phyloP scores from a whole-genome alignment of 179 eudicot species.

The Amaranthus tricolor region DNA sequence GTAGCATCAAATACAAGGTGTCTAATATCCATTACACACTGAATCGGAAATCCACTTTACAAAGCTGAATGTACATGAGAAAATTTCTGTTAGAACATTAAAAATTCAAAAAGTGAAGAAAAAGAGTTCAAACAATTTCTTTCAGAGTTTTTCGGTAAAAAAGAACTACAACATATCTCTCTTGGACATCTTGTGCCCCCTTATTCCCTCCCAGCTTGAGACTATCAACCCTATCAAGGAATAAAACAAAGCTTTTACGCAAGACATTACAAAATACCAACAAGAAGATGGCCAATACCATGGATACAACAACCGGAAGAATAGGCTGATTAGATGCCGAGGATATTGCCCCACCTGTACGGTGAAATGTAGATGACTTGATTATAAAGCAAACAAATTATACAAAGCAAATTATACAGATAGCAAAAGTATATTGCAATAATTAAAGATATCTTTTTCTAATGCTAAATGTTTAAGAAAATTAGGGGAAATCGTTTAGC shows the following conservation, averaged over 20 bases:
- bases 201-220: constrained; percentile 66
- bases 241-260: constrained; percentile 59
- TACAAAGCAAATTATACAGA: neutral
- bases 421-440: neutral
- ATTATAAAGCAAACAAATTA: neutral
- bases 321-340: constrained; percentile 88
- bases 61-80: neutral
- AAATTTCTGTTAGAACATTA: neutral
- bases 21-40: neutral
- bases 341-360: constrained; percentile 90
- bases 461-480: too few relatives aligned
- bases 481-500: too few relatives aligned
- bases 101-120: neutral
- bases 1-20: too few relatives aligned
- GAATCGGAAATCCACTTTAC: neutral
- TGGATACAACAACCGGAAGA: constrained; percentile 87
- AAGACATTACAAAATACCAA: constrained; percentile 77
- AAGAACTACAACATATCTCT: constrained; percentile 9
- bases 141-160: neutral
- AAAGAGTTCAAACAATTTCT: neutral
- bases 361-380: neutral
- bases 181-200: constrained; percentile 37
- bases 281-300: constrained; percentile 99
- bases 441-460: neutral
- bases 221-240: constrained; percentile 54